phyloP scores from a whole-genome alignment of 1,284 basidiomycete genomes.

The Trametes versicolor region DNA sequence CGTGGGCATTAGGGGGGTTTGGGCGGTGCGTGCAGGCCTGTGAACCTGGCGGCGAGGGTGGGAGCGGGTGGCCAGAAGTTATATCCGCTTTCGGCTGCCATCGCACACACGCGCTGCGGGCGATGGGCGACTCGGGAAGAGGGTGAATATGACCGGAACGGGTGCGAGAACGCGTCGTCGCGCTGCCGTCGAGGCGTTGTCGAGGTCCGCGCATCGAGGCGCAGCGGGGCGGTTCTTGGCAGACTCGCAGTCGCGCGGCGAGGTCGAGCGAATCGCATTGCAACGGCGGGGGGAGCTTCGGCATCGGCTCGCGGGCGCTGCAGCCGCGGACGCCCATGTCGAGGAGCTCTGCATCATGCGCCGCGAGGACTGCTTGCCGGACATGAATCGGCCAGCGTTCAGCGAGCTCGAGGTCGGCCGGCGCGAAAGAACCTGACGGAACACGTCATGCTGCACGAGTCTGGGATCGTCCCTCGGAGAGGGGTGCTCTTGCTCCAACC shows the following conservation, averaged over 20 bases:
- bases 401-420: neutral
- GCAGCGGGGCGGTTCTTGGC: neutral
- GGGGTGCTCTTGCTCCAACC: neutral
- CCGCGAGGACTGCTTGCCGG: constrained; percentile 3
- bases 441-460: neutral
- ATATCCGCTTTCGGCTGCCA: neutral
- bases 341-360: neutral
- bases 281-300: neutral
- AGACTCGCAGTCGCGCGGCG: neutral
- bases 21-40: neutral
- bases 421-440: neutral
- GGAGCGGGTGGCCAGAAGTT: neutral
- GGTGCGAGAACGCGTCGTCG: constrained; percentile 1
- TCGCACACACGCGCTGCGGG: neutral
- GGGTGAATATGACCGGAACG: constrained; percentile 10
- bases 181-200: neutral
- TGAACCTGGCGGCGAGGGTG: neutral
- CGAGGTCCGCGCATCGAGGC: neutral
- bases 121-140: neutral
- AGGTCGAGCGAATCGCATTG: neutral
- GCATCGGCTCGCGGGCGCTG: neutral
- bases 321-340: neutral
- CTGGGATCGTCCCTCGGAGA: constrained; percentile 1
- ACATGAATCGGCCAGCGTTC: constrained; percentile 2
- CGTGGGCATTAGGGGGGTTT: neutral